Evolutionary conservation across 2,329 filamentous ascomycete species (phyloP).

Genomic region (Neonectria ditissima): DNA sequence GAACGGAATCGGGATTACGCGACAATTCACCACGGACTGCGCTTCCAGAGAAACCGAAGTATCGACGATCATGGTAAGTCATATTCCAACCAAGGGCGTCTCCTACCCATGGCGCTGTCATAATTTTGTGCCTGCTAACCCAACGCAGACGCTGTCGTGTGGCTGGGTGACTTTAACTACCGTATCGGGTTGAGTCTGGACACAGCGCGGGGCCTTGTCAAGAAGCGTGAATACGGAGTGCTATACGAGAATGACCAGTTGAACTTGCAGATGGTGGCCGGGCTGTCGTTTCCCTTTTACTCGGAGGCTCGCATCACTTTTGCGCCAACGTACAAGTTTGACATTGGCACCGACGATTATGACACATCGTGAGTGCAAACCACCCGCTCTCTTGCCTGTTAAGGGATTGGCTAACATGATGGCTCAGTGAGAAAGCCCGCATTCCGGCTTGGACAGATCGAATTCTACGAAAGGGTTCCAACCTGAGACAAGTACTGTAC

Average conservation of each 20-base stretch:
- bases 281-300: slow-evolving; percentile 89
- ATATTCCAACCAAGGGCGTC: background rate
- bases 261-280: slow-evolving; percentile 96
- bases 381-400: background rate
- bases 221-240: slow-evolving; percentile 77
- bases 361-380: slow-evolving; percentile 80
- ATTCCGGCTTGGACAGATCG: slow-evolving; percentile 99
- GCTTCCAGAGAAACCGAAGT: slow-evolving; percentile 89
- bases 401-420: slow-evolving; percentile 28
- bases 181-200: slow-evolving; percentile 88
- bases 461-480: slow-evolving; percentile 86
- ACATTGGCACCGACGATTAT: slow-evolving; percentile 88
- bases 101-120: background rate
- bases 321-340: slow-evolving; percentile 94
- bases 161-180: slow-evolving; percentile 99
- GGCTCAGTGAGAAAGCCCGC: slow-evolving; percentile 83
- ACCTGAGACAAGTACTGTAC: slow-evolving; percentile 86
- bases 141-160: slow-evolving; percentile 79
- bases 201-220: slow-evolving; percentile 79
- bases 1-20: slow-evolving; percentile 94
- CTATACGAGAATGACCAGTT: slow-evolving; percentile 95
- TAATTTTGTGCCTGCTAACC: slow-evolving; percentile 36
- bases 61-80: slow-evolving; percentile 87
- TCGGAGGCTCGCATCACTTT: slow-evolving; percentile 91
- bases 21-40: slow-evolving; percentile 86